Conservation (phyloP, 2,329 filamentous ascomycete species). For the Aspergillus japonicus region DNA sequence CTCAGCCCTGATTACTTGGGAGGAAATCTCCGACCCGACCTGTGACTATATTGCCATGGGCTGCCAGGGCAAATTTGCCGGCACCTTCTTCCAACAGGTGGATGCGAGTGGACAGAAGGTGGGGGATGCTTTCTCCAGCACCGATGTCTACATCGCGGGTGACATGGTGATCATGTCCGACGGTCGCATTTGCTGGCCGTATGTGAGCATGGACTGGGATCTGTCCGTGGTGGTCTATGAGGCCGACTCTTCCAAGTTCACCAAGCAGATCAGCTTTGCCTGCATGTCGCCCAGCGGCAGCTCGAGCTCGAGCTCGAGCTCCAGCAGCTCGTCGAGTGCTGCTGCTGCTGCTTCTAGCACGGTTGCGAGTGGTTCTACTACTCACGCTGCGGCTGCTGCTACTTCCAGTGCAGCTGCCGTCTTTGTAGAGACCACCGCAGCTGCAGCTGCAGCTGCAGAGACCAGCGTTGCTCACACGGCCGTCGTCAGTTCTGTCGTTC, state of each 20-base stretch:
- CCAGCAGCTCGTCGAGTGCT: not conserved
- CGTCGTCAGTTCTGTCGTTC: not conserved
- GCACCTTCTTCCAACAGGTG: conserved; percentile 61
- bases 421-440: not conserved
- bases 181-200: conserved; percentile 56
- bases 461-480: not conserved
- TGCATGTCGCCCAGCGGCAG: conserved; percentile 23
- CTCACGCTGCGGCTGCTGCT: not conserved
- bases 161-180: conserved; percentile 63
- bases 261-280: conserved; percentile 26
- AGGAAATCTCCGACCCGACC: conserved; percentile 57
- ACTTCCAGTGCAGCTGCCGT: not conserved
- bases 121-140: conserved; percentile 51
- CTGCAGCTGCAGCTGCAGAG: not conserved
- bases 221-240: conserved; percentile 33
- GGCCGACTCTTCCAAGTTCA: conserved; percentile 12
- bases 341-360: not conserved
- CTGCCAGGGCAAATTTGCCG: conserved; percentile 58
- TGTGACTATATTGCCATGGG: conserved; percentile 61
- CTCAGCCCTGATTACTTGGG: conserved; percentile 59
- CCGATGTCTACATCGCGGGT: conserved; percentile 58
- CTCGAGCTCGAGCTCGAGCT: not conserved
- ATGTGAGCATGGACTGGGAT: conserved; percentile 43
- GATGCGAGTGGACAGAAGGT: conserved; percentile 52
- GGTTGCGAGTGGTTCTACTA: not conserved